Evolutionary conservation across 202 grass and related monocot genomes (phyloP).

Genomic region (Brachypodium distachyon): DNA sequence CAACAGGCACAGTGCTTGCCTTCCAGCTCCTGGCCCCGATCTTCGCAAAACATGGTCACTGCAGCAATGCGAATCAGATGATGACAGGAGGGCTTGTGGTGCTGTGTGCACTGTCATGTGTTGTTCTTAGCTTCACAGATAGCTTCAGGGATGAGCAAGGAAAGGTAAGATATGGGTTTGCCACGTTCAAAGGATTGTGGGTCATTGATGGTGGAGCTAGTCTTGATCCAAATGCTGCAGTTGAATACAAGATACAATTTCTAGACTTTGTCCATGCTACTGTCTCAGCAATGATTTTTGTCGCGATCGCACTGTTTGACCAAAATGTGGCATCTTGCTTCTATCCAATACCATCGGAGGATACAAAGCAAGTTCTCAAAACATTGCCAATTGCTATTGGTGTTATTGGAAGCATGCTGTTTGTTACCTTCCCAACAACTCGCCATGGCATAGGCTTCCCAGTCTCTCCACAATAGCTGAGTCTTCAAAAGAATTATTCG

Average conservation of each 20-base stretch:
- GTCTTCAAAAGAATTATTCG: neutral
- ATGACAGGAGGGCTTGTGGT: slow-evolving; percentile 43
- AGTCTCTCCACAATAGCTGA: slow-evolving; percentile 26
- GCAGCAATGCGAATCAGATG: slow-evolving; percentile 19
- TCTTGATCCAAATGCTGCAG: slow-evolving; percentile 35
- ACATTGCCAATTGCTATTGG: slow-evolving; percentile 48
- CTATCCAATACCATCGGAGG: slow-evolving; percentile 40
- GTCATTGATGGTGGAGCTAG: slow-evolving; percentile 38
- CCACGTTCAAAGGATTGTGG: slow-evolving; percentile 48
- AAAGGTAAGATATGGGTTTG: slow-evolving; percentile 45
- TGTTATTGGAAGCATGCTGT: slow-evolving; percentile 58
- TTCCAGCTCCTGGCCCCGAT: slow-evolving; percentile 58
- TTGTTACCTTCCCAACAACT: slow-evolving; percentile 70
- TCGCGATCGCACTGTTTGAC: slow-evolving; percentile 46
- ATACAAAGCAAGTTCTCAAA: slow-evolving; percentile 43
- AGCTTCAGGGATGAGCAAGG: slow-evolving; percentile 52
- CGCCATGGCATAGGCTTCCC: slow-evolving; percentile 52
- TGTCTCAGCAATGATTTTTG: slow-evolving; percentile 51
- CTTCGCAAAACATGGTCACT: slow-evolving; percentile 42
- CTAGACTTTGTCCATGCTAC: slow-evolving; percentile 58
- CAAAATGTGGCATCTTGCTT: slow-evolving; percentile 61
- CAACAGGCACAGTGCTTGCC: slow-evolving; percentile 45
- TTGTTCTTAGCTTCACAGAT: slow-evolving; percentile 59
- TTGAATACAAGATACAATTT: slow-evolving; percentile 40
- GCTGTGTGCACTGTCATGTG: slow-evolving; percentile 49